Percentiles rank a stretch among this genome's conserved stretches.
These are phyloP conservation scores for Leucocoprinus sp. DNA, from an alignment of 768 basidiomycete genomes.

Conservation along the genomic window DNA sequence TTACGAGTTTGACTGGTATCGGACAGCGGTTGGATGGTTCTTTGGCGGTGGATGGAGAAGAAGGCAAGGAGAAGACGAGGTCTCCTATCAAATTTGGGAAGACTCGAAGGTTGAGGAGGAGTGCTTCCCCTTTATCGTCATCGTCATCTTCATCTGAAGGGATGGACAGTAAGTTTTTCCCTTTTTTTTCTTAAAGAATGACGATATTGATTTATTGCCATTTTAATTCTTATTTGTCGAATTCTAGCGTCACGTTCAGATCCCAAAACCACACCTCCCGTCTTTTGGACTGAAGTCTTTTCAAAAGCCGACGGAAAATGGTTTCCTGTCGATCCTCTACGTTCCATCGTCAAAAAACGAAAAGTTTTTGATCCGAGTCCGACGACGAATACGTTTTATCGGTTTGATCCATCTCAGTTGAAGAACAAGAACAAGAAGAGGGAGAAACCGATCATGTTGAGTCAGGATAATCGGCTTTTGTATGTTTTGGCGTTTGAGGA, in stretches of 20 bases:
- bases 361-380: slow-evolving; percentile 70
- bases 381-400: slow-evolving; percentile 13
- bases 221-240: too few species aligned
- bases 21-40: slow-evolving; percentile 36
- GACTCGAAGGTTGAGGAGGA: slow-evolving; percentile 34
- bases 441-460: too few species aligned
- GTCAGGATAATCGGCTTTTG: slow-evolving; percentile 72
- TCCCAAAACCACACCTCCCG: slow-evolving; percentile 64
- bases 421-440: too few species aligned
- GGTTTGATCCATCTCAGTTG: slow-evolving; percentile 9
- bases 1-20: slow-evolving; percentile 24
- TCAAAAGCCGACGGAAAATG: slow-evolving; percentile 86
- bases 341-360: slow-evolving; percentile 71
- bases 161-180: too few species aligned
- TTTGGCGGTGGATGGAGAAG: slow-evolving; percentile 38
- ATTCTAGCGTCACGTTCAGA: slow-evolving; percentile 32
- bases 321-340: slow-evolving; percentile 88
- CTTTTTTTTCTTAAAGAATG: too few species aligned
- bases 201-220: too few species aligned
- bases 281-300: slow-evolving; percentile 97
- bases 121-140: slow-evolving; percentile 16
- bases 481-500: slow-evolving; percentile 95
- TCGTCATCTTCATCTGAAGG: too few species aligned
- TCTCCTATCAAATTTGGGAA: slow-evolving; percentile 54
- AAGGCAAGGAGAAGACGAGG: slow-evolving; percentile 49